Evolutionary conservation across 140 eudicot species (phyloP).

Genomic region (Cichorium intybus): DNA sequence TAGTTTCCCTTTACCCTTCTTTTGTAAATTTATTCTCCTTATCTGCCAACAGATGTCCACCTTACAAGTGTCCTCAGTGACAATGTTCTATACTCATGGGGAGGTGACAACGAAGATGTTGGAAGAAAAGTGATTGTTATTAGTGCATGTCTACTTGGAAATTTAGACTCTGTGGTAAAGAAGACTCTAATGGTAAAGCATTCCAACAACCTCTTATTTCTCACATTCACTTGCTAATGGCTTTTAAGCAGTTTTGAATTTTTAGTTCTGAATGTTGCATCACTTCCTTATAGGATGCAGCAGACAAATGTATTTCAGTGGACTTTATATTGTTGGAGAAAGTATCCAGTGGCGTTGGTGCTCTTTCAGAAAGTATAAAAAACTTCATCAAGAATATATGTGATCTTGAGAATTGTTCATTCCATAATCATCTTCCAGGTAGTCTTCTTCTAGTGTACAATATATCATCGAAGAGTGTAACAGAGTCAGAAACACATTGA

Average conservation of each 20-base stretch:
- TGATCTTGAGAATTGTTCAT: constrained; percentile 86
- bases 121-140: constrained; percentile 66
- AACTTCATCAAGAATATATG: constrained; percentile 55
- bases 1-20: neutral
- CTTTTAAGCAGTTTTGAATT: constrained; percentile 9
- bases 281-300: constrained; percentile 70
- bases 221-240: neutral
- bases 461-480: neutral
- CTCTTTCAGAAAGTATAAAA: constrained; percentile 48
- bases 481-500: neutral
- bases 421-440: constrained; percentile 59
- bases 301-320: constrained; percentile 73
- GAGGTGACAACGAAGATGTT: constrained; percentile 55
- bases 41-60: constrained; percentile 44
- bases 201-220: constrained; percentile 6
- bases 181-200: constrained; percentile 56
- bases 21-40: neutral
- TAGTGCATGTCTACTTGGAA: constrained; percentile 47
- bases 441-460: neutral
- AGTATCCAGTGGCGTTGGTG: constrained; percentile 41
- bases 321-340: constrained; percentile 72
- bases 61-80: constrained; percentile 61
- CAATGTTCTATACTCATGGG: constrained; percentile 64
- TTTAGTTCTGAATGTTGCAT: neutral
- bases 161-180: constrained; percentile 50